These are phyloP conservation scores for Verticillium klebahnii DNA, from an alignment of 2,329 filamentous ascomycete genomes.

Conservation along the genomic window DNA sequence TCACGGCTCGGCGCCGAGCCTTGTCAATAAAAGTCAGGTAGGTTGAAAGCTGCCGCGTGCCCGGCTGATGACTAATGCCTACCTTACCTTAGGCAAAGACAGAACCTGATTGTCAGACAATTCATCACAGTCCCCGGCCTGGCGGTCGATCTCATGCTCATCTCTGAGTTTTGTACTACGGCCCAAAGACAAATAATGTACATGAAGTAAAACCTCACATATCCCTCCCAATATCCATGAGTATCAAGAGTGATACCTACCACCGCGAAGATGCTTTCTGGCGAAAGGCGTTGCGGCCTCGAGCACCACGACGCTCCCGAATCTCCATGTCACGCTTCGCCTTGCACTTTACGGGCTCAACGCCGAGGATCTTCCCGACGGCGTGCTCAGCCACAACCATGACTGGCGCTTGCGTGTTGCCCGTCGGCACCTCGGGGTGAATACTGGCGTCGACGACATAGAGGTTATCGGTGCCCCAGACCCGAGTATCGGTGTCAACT, in stretches of 20 bases:
- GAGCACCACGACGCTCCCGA: neutral
- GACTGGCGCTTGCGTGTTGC: constrained; percentile 19
- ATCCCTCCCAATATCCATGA: too few species aligned
- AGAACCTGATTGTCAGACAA: too few species aligned
- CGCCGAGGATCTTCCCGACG: constrained; percentile 15
- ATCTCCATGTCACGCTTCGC: neutral
- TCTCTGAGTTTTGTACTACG: too few species aligned
- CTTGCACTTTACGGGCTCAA: neutral
- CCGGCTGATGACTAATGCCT: too few species aligned
- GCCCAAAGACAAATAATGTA: neutral
- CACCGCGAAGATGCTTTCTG: neutral
- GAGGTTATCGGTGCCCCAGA: constrained; percentile 24
- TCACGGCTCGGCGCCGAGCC: neutral
- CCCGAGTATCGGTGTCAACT: constrained; percentile 25
- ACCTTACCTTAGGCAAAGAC: too few species aligned
- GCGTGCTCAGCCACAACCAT: constrained; percentile 21
- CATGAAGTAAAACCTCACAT: neutral
- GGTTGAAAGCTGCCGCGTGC: neutral
- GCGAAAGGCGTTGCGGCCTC: neutral
- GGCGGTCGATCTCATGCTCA: too few species aligned
- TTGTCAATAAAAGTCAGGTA: neutral
- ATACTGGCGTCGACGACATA: constrained; percentile 23
- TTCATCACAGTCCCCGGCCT: too few species aligned
- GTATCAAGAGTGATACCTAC: neutral
- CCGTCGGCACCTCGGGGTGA: constrained; percentile 24